phyloP scores from a whole-genome alignment of 352 stramenopile genomes.

The Phytophthora citrophthora region DNA sequence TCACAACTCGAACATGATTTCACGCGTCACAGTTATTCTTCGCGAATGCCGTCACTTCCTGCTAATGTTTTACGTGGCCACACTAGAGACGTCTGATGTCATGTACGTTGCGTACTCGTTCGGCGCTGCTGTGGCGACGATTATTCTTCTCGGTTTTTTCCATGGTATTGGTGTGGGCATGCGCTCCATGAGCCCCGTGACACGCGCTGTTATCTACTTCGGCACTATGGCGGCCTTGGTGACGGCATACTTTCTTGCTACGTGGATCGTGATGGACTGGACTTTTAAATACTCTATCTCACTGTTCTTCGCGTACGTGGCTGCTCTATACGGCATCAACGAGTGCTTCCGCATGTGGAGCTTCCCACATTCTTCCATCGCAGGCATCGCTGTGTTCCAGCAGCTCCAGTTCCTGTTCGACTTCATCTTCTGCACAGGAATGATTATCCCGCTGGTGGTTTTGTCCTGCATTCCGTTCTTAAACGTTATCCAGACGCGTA shows the following conservation, averaged over 20 bases:
- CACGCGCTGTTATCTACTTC: slow-evolving; percentile 59
- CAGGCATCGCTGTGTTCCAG: slow-evolving; percentile 59
- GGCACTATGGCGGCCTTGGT: slow-evolving; percentile 35
- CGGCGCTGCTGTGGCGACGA: slow-evolving; percentile 54
- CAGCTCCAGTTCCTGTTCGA: slow-evolving; percentile 84
- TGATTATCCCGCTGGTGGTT: slow-evolving; percentile 72
- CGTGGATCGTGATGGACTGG: slow-evolving; percentile 47
- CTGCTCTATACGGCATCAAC: slow-evolving; percentile 73
- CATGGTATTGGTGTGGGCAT: slow-evolving; percentile 53
- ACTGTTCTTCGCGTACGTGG: slow-evolving; percentile 72
- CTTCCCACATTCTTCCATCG: slow-evolving; percentile 65
- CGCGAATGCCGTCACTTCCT: slow-evolving; percentile 79
- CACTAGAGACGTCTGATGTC: slow-evolving; percentile 49
- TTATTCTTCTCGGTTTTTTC: slow-evolving; percentile 57
- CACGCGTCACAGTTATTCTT: slow-evolving; percentile 69
- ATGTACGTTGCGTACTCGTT: slow-evolving; percentile 60
- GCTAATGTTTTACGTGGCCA: slow-evolving; percentile 78
- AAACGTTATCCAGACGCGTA: slow-evolving; percentile 83
- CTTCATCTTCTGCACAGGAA: slow-evolving; percentile 69
- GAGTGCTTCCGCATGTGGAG: slow-evolving; percentile 79
- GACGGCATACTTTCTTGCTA: slow-evolving; percentile 57
- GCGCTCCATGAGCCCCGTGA: slow-evolving; percentile 44
- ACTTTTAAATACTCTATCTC: slow-evolving; percentile 49
- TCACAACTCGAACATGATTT: slow-evolving; percentile 72
- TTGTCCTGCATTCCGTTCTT: slow-evolving; percentile 80